Base-by-base conservation (phyloP, 768 basidiomycete species). In the Termitomyces sp. region DNA sequence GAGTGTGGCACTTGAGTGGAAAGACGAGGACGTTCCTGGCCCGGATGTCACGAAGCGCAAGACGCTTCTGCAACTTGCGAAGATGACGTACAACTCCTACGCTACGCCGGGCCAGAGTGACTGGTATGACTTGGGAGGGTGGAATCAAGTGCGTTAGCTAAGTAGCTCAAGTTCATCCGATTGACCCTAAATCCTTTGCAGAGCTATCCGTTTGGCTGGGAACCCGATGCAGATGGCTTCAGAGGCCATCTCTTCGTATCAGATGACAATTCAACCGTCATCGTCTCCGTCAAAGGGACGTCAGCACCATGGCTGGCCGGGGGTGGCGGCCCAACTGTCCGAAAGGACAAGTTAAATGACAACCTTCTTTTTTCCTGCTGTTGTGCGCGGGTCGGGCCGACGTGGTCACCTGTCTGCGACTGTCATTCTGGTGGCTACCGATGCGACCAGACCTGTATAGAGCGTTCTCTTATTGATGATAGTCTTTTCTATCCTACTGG, bases 361-460 rank as follows among this genome's bases (percentile, higher is more conserved):
- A 98, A 96, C 69, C 76, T 96, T n/a, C 76, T 98, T 38, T 96
- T 96, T 77, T 90, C 93, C 4, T 98, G 96, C 74, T 98, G 96
- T 73, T 98, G 96, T 68, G 96, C 94, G 2, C 83, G 91, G 7
- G 92, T 98, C n/a, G 93, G 91, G 38, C 92, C 94, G 57, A 92
- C 92, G 0, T 98, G 96, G 96, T 86, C 84, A 20, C 82, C 96
- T 0, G 96, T 97, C 0, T 98, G 96, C 71, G 89, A 84, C 53
- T 98, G 96, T 73, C 90, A 89, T 69, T 77, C 86, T 7, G 85
- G 92, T 1, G 76, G 82, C 15, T 84, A 87, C 72, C 88, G 84
- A 63, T 98, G 96, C 71, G 87, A 90, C 63, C 84, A 88, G 65
- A 80, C 81, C 4, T 98, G 96, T 73, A 67, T 97, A 24, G 92